Evolutionary conservation across 2,329 filamentous ascomycete species (phyloP), one percentile per base, ranked within the genome.

Genomic region (Neonectria magnoliae): DNA sequence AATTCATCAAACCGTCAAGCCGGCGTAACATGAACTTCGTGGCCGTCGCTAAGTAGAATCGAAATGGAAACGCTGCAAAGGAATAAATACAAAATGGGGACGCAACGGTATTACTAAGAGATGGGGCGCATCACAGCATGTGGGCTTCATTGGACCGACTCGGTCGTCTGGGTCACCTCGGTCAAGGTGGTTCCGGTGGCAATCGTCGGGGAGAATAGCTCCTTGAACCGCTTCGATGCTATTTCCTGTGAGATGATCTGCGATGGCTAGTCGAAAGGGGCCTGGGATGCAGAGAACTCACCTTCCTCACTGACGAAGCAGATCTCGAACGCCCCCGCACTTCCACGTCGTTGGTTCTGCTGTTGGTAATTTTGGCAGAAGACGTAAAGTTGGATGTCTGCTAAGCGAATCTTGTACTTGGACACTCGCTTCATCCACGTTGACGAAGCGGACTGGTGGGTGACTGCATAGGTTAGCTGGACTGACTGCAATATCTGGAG

Each of bases 361-460:
- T 87, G 82, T 8, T 81, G 81, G 68, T 90, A 90, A 1, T 81
- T 76, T n/a, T 83, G 77, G 70, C 83, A 87, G 73, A 90, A 90
- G 8, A 89, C 83, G 71, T 88, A 89, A 0, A 86, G 81, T 61
- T 87, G 82, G 16, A 90, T 74, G 64, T 88, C 84, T 36, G 80
- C 81, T 2, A 90, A 76, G 77, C 82, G 83, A 62, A 90, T 76
- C 25, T 82, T 79, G 60, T 82, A 81, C 13, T 76, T 76, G 13
- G 80, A 81, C 42, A 83, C 82, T 48, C 81, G 84, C 31, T 81
- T 79, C 22, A 90, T 75, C 87, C 87, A 89, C 4, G 78, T 80
- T 1, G 78, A 73, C 3, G 83, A 84, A 36, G 77, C 74, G 11
- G 81, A 81, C 64, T 87, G 83, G 54, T 85, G 80, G 1, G 86